Base-by-base conservation (phyloP, 495 filamentous ascomycete species). In the Penicillium cosmopolitanum region DNA sequence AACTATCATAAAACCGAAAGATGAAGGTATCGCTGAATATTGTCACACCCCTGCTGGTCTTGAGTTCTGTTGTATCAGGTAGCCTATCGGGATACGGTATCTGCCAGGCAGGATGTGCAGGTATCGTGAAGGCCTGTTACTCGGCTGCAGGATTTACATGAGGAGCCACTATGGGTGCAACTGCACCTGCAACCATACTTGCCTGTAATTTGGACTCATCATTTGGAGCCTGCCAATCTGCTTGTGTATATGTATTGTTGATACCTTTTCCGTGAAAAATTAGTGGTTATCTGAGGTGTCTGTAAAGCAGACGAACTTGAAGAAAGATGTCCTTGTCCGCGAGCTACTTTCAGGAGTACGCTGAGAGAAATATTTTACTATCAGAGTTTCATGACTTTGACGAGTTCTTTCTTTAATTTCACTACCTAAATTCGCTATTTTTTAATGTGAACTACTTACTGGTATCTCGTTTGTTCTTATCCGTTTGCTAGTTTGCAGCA, bases 21-120 rank as follows among this genome's bases (percentile, higher is more conserved):
- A 31, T 31, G 28, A 31, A 31, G 5, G 1, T 31, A 31, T 31
- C 8, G 28, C 28, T 31, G 28, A 31, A 9, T 31, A 0, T 7
- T 31, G 5, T 31, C 28, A 9, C 28, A 31, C 1, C 28, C 1
- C 28, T 31, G 8, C 36, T 40, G 36, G 2, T 15, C 36, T 40
- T 40, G 5, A 31, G 5, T 31, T 6, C 28, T 31, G 28, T 31
- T 31, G 5, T 31, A 4, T 8, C 28, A 31, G 28, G 28, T 31
- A 31, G 8, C 23, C 23, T 23, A 8, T 1, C 4, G 16, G 44
- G 23, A 23, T 58, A 58, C 21, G 47, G 56, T 11, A n/a, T 35
- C 2, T 58, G 55, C 21, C 56, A 51, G 16, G 23, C 44, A 7
- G 56, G 48, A 40, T 58, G 56, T n/a, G 10, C 56, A 18, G 35